phyloP scores from a whole-genome alignment of 148 eudicot species.

The Vaccinium macrocarpon region DNA sequence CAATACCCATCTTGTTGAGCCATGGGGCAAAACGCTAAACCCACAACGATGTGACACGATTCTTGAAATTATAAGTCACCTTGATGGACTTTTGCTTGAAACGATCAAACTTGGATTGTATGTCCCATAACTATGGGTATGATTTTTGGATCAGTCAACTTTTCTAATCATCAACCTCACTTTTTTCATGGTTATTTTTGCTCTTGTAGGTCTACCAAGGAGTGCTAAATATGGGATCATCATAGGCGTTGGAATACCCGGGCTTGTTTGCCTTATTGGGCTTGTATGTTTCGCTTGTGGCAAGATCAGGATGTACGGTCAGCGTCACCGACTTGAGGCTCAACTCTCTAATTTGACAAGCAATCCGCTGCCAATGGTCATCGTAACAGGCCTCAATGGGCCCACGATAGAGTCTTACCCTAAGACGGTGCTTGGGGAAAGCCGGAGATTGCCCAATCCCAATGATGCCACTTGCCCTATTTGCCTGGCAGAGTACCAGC shows the following conservation, averaged over 20 bases:
- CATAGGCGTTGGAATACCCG: slow-evolving; percentile 63
- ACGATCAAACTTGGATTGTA: not conserved
- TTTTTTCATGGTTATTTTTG: not conserved
- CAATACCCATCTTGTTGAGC: not conserved
- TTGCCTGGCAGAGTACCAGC: slow-evolving; percentile 64
- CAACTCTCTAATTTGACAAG: slow-evolving; percentile 36
- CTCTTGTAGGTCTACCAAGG: slow-evolving; percentile 49
- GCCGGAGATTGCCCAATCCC: slow-evolving; percentile 49
- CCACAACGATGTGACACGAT: not conserved
- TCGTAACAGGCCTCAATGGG: not conserved
- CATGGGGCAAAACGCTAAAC: not conserved
- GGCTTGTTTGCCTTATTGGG: slow-evolving; percentile 43
- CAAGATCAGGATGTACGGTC: slow-evolving; percentile 20
- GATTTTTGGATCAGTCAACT: not conserved
- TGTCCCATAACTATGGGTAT: not conserved
- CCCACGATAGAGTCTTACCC: slow-evolving; percentile 14
- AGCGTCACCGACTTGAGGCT: slow-evolving; percentile 8
- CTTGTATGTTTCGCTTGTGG: slow-evolving; percentile 36
- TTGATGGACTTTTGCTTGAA: not conserved
- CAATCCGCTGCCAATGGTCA: slow-evolving; percentile 31
- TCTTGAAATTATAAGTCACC: not conserved
- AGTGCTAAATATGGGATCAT: slow-evolving; percentile 53
- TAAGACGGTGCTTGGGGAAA: not conserved
- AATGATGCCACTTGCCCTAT: slow-evolving; percentile 59
- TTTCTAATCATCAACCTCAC: not conserved